These are phyloP conservation scores for Phytophthora multivora DNA, from an alignment of 352 stramenopile genomes.

Conservation along the genomic window DNA sequence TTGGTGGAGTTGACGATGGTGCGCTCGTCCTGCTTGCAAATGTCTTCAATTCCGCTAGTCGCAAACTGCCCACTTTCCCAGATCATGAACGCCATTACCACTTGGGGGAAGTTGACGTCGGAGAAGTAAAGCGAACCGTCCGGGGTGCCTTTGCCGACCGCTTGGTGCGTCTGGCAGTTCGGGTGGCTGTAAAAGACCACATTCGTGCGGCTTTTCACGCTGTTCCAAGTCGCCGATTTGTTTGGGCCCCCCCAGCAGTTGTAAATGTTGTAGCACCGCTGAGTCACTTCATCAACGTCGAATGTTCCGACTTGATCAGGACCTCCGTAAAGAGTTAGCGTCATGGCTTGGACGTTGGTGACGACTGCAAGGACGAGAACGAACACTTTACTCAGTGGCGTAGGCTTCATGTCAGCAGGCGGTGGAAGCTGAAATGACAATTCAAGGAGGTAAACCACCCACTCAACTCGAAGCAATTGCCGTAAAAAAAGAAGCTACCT, in stretches of 20 bases:
- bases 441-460: neutral
- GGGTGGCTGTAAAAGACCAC: constrained; percentile 16
- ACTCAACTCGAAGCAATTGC: neutral
- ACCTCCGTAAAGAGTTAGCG: constrained; percentile 3
- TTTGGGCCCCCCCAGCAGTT: constrained; percentile 4
- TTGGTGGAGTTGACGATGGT: neutral
- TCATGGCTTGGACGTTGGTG: neutral
- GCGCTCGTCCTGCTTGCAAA: constrained; percentile 1
- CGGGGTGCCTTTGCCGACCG: constrained; percentile 5
- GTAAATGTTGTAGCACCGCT: constrained; percentile 13
- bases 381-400: neutral
- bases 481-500: neutral
- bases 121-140: constrained; percentile 16
- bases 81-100: constrained; percentile 14
- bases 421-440: neutral
- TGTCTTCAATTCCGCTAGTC: constrained; percentile 7
- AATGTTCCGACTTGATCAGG: neutral
- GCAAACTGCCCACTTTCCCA: constrained; percentile 13
- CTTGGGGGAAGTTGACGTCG: constrained; percentile 11
- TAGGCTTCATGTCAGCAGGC: neutral
- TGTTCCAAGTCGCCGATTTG: constrained; percentile 9
- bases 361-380: neutral
- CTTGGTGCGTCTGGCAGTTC: constrained; percentile 7
- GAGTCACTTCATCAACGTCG: neutral
- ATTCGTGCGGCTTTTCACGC: constrained; percentile 11